Evolutionary conservation across 2,329 filamentous ascomycete genomes (phyloP).

Genomic region (Cytospora piceicola): DNA sequence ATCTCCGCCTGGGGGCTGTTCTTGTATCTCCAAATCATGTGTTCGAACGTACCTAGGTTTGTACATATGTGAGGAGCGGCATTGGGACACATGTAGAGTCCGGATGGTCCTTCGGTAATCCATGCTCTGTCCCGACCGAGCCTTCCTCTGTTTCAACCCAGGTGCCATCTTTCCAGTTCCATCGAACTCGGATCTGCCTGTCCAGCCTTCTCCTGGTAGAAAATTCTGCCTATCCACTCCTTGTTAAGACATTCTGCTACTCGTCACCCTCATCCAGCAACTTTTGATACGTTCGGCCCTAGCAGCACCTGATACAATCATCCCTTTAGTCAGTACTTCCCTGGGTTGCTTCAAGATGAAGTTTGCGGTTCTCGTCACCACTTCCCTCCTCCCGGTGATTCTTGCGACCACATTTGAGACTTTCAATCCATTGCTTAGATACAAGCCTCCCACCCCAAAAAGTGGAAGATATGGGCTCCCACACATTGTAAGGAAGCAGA

Average conservation of each 20-base stretch:
- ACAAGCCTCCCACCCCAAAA: not conserved
- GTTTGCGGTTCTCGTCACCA: not conserved
- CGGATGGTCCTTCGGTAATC: too few species aligned
- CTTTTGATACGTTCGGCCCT: not conserved
- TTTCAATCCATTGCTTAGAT: constrained; percentile 23
- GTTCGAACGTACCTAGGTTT: not conserved
- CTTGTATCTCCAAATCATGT: not conserved
- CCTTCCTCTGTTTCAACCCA: too few species aligned
- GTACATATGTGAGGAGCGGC: not conserved
- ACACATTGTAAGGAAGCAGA: constrained; percentile 13
- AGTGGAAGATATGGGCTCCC: not conserved
- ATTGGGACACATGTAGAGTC: too few species aligned
- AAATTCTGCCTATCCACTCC: not conserved
- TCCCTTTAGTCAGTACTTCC: not conserved
- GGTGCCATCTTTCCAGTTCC: too few species aligned
- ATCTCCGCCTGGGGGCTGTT: too few species aligned
- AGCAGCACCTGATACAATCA: not conserved
- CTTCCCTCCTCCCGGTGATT: constrained; percentile 12
- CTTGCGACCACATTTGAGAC: constrained; percentile 19
- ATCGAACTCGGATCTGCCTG: not conserved
- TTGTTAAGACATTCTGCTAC: not conserved
- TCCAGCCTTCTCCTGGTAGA: not conserved
- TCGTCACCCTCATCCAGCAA: too few species aligned
- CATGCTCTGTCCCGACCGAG: not conserved
- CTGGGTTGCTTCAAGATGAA: constrained; percentile 8